phyloP scores from a whole-genome alignment of 208 protist genomes.

The Acanthamoeba triangularis region DNA sequence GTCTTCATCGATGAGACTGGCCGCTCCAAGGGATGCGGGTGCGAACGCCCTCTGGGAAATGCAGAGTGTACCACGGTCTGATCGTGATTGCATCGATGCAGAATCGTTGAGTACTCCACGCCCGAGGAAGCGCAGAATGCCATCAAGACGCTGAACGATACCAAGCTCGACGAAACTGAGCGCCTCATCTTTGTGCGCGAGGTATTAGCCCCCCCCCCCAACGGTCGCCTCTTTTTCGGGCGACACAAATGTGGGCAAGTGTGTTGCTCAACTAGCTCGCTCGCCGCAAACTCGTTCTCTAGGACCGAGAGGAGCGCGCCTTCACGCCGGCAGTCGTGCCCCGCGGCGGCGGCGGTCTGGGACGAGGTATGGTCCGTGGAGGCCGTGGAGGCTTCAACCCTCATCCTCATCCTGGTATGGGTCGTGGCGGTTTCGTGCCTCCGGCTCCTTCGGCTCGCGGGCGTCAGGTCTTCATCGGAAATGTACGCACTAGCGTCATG shows the following conservation, averaged over 20 bases:
- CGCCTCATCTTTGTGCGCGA: slow-evolving; percentile 71
- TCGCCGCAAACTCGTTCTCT: background rate
- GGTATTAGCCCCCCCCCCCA: background rate
- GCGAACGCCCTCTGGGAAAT: background rate
- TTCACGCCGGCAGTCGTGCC: background rate
- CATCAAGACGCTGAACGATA: slow-evolving; percentile 62
- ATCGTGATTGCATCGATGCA: background rate
- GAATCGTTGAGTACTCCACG: slow-evolving; percentile 49
- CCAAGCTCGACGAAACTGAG: slow-evolving; percentile 20
- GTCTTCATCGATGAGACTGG: slow-evolving; percentile 4
- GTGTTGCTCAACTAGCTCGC: background rate
- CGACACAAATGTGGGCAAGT: background rate
- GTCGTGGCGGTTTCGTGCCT: background rate
- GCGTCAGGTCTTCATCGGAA: slow-evolving; percentile 46
- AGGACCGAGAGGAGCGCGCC: slow-evolving; percentile 9
- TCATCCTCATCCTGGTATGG: background rate
- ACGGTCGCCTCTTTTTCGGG: background rate
- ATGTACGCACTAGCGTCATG: background rate
- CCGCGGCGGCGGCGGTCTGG: background rate
- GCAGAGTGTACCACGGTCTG: too few species aligned
- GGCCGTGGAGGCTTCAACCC: background rate
- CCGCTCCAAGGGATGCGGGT: slow-evolving; percentile 71
- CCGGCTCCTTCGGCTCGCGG: slow-evolving; percentile 16
- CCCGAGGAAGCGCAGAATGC: slow-evolving; percentile 49
- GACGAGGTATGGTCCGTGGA: background rate